These are phyloP conservation scores for Lithohypha guttulata DNA, from an alignment of 2,329 filamentous ascomycete genomes.

Conservation along the genomic window DNA sequence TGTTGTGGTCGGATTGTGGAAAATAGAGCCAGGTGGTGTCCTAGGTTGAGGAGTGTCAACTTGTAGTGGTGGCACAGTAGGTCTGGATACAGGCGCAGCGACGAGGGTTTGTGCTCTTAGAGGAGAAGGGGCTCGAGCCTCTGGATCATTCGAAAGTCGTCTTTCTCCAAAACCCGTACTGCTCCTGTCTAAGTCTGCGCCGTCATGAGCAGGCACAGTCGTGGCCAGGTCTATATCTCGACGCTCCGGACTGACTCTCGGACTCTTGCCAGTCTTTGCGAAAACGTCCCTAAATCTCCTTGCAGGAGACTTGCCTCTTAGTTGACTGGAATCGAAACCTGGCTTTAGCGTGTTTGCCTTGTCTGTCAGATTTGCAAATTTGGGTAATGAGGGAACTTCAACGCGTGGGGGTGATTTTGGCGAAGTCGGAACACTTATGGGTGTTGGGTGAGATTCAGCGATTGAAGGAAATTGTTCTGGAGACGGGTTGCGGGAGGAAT, in stretches of 20 bases:
- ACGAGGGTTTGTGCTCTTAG: constrained; percentile 11
- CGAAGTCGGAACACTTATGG: constrained; percentile 11
- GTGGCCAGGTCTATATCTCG: constrained; percentile 13
- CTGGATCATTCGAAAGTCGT: constrained; percentile 4
- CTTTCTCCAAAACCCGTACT: constrained; percentile 7
- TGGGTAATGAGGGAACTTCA: background rate
- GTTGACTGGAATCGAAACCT: constrained; percentile 25
- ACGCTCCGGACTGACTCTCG: constrained; percentile 39
- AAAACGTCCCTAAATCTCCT: constrained; percentile 65
- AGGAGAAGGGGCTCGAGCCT: constrained; percentile 3
- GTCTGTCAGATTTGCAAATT: constrained; percentile 20
- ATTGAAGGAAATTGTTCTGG: constrained; percentile 13
- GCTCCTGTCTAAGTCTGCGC: background rate
- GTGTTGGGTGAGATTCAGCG: constrained; percentile 10
- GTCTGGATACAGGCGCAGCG: constrained; percentile 26
- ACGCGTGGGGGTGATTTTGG: constrained; percentile 11
- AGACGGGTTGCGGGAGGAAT: background rate
- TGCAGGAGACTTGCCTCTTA: constrained; percentile 57
- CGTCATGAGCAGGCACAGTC: background rate
- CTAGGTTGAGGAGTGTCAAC: constrained; percentile 10
- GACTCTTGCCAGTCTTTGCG: constrained; percentile 42
- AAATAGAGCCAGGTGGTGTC: constrained; percentile 23
- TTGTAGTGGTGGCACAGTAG: constrained; percentile 27
- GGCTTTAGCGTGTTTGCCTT: constrained; percentile 26
- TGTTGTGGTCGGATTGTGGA: constrained; percentile 42